Conservation (phyloP, 2,329 filamentous ascomycete genomes). For the Tolypocladium tundrense region DNA sequence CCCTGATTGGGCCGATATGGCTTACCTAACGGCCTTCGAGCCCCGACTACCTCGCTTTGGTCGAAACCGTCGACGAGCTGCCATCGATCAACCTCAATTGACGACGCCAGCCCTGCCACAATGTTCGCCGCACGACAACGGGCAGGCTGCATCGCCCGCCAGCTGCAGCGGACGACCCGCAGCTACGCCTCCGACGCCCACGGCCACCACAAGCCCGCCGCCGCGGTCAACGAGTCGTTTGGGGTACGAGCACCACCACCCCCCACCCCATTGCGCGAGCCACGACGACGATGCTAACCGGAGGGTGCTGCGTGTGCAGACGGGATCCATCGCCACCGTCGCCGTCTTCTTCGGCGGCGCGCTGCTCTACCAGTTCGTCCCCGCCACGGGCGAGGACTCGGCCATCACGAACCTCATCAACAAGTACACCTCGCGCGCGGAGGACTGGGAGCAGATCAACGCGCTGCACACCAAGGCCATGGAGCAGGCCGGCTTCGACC, state of each 20-base stretch:
- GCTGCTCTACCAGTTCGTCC: conserved; percentile 38
- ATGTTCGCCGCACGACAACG: conserved; percentile 36
- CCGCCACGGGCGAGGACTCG: conserved; percentile 39
- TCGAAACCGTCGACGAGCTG: conserved; percentile 4
- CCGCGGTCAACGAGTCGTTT: conserved; percentile 41
- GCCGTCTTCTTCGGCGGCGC: conserved; percentile 33
- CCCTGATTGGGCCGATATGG: conserved; percentile 13
- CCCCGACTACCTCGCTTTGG: conserved; percentile 16
- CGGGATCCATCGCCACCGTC: conserved; percentile 36
- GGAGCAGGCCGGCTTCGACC: conserved; percentile 48
- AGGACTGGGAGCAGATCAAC: conserved; percentile 43
- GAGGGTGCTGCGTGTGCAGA: conserved; percentile 20
- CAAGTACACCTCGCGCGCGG: conserved; percentile 35
- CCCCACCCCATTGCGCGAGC: not conserved
- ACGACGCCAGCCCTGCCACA: conserved; percentile 18
- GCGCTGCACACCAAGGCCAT: conserved; percentile 38
- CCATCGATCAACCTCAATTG: conserved; percentile 20
- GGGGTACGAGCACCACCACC: conserved; percentile 34
- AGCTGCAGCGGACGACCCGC: conserved; percentile 29
- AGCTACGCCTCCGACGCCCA: conserved; percentile 46
- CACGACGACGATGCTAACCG: not conserved
- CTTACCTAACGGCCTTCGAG: conserved; percentile 17
- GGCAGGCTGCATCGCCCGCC: conserved; percentile 26
- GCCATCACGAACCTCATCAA: conserved; percentile 33
- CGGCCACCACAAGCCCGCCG: conserved; percentile 33